Evolutionary conservation across 1,139 yeast genomes (phyloP).

Genomic region (Geotrichum bryndzae): DNA sequence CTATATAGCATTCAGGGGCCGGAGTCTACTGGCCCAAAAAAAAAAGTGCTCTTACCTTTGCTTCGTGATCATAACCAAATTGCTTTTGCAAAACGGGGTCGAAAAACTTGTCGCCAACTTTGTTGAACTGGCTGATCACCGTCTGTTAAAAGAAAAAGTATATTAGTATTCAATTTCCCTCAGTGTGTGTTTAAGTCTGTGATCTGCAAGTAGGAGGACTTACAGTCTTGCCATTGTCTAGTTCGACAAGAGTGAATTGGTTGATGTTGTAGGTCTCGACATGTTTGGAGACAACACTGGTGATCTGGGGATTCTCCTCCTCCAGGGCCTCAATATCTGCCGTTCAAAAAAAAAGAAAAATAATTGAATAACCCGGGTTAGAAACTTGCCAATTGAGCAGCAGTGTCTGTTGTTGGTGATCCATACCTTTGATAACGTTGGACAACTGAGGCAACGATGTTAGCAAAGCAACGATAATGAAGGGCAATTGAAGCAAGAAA

Average conservation of each 20-base stretch:
- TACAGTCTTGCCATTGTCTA: slow-evolving; percentile 26
- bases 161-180: neutral
- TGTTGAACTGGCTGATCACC: slow-evolving; percentile 45
- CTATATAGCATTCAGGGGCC: neutral
- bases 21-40: neutral
- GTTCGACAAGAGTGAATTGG: slow-evolving; percentile 40
- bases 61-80: slow-evolving; percentile 58
- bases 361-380: neutral
- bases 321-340: slow-evolving; percentile 35
- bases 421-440: slow-evolving; percentile 27
- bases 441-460: slow-evolving; percentile 21
- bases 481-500: neutral
- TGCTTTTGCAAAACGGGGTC: slow-evolving; percentile 44
- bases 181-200: slow-evolving; percentile 10
- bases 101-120: slow-evolving; percentile 40
- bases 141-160: slow-evolving; percentile 23
- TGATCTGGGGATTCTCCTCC: slow-evolving; percentile 32
- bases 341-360: neutral
- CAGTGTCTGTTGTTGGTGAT: neutral
- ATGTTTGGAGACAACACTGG: slow-evolving; percentile 31
- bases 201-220: neutral
- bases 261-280: slow-evolving; percentile 43
- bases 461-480: neutral
- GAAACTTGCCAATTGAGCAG: neutral
- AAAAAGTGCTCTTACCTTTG: slow-evolving; percentile 23